A percentile compares a stretch with the other conserved stretches of the same genome.
Conservation (phyloP, 2,329 filamentous ascomycete species). For the Colletotrichum salicis region DNA sequence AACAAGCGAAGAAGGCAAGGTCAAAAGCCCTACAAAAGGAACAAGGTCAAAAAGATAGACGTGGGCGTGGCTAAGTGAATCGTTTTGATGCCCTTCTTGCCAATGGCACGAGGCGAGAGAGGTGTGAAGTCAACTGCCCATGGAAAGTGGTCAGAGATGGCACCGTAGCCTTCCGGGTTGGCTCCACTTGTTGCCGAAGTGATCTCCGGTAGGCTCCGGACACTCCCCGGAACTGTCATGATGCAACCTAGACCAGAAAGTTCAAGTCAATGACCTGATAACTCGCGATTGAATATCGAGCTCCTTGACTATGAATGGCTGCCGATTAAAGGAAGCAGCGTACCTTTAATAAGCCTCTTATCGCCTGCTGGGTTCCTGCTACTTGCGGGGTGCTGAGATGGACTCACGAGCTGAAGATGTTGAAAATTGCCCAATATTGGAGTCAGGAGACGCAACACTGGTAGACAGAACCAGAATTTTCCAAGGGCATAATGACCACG, state of each 20-base stretch:
- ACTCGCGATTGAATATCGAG: no score
- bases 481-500: no score
- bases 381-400: no score
- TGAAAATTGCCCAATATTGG: neutral
- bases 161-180: neutral
- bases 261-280: neutral
- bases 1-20: neutral
- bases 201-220: neutral
- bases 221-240: neutral
- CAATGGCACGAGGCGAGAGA: rapidly evolving
- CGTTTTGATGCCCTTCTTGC: no score
- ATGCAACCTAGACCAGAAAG: neutral
- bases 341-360: neutral
- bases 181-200: slow-evolving; percentile 5
- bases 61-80: neutral
- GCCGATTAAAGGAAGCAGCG: neutral
- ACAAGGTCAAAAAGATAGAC: neutral
- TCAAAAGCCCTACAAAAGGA: neutral
- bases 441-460: neutral
- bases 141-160: neutral
- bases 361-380: neutral
- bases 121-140: neutral
- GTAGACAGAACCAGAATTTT: no score
- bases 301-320: no score
- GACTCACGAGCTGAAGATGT: neutral